These are phyloP conservation scores for Colletotrichum magnum DNA, from an alignment of 2,329 filamentous ascomycete genomes.

Conservation along the genomic window DNA sequence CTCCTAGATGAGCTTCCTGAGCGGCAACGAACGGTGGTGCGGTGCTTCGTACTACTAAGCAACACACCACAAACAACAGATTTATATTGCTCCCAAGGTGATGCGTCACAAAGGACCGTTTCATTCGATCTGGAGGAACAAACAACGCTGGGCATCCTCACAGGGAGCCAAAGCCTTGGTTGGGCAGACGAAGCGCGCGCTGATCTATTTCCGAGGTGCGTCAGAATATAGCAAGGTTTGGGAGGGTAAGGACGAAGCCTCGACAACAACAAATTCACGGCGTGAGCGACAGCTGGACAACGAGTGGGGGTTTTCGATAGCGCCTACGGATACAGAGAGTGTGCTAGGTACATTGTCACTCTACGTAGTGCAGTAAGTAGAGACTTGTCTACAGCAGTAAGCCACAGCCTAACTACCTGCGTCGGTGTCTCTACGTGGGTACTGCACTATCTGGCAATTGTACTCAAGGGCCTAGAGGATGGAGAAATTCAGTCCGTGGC, in stretches of 20 bases:
- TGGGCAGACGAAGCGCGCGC: conserved; percentile 38
- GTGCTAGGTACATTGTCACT: background rate
- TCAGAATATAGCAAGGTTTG: conserved; percentile 15
- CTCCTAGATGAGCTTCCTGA: background rate
- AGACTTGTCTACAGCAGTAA: too few species aligned
- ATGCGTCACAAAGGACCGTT: conserved; percentile 9
- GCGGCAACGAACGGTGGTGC: conserved; percentile 6
- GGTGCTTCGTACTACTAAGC: background rate
- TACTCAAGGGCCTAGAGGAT: background rate
- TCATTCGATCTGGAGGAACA: conserved; percentile 1
- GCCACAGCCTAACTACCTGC: too few species aligned
- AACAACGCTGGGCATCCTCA: conserved; percentile 1
- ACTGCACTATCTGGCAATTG: background rate
- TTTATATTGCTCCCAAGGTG: background rate
- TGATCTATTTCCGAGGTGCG: conserved; percentile 36
- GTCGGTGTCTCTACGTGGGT: too few species aligned
- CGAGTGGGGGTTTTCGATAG: too few species aligned
- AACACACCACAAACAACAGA: conserved; percentile 4
- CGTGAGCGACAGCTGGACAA: background rate
- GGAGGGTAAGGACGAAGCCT: background rate
- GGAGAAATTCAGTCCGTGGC: conserved; percentile 24
- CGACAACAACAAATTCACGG: background rate
- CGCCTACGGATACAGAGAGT: background rate
- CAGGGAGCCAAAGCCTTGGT: conserved; percentile 14
- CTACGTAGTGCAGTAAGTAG: too few species aligned